Evolutionary conservation across 2,329 filamentous ascomycete genomes (phyloP), one percentile per base, ranked within the genome.

Genomic region (Cladorrhinum sp.): DNA sequence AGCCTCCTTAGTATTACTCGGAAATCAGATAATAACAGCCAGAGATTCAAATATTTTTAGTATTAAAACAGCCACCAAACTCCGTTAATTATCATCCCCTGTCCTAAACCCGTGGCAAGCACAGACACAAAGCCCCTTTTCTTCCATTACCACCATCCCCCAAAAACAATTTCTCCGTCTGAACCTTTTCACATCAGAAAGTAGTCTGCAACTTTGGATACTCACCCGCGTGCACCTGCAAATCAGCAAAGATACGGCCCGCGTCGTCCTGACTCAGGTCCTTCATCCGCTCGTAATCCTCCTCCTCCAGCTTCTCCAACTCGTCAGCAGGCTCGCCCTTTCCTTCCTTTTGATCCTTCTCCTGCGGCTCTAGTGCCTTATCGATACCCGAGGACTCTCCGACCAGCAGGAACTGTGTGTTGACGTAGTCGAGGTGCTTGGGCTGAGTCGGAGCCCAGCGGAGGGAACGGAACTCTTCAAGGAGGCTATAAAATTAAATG

Each of bases 381-480:
- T 79, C 76, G 6, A 84, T 69, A 2, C 83, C 82, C 0, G 83
- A 77, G 1, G 81, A 81, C 67, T 91, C 86, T 6, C 92, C 92
- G 50, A 96, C 87, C 59, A 96, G 80, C 9, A 96, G 76, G 57
- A 96, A 81, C 70, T 96, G 91, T 0, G 89, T 84, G 65, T 91
- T 89, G 32, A 81, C 81, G 69, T 90, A 91, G 67, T 93, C 82
- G 2, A 96, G 78, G 66, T 92, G 86, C 60, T 89, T 84, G 0
- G 92, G 90, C 65, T 87, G 79, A 0, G 90, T 80, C 0, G 90
- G 85, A 59, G 86, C 80, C 92, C 92, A 96, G 50, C 90, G 85
- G 1, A 89, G 79, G 6, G 83, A 81, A 16, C 81, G 77, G 69
- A 96, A 96, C 62, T 66, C 66, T 27, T 68, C 58, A 6, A 60